These are phyloP conservation scores for Penicillium hordei DNA, from an alignment of 2,329 filamentous ascomycete genomes.

Conservation along the genomic window DNA sequence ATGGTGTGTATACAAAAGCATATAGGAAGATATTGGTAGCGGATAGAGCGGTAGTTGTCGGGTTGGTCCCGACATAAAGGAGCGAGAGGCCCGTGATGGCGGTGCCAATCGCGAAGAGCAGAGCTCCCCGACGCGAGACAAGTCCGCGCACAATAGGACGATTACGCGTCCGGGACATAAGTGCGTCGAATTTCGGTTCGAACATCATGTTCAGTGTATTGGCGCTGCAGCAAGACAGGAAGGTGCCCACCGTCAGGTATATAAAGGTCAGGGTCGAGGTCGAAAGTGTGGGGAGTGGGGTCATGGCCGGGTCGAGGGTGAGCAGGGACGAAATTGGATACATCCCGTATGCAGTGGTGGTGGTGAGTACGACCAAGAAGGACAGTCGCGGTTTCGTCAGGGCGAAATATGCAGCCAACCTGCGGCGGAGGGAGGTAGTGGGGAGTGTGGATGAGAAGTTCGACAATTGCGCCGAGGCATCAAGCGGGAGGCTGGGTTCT, in stretches of 20 bases:
- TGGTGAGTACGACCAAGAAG: constrained; percentile 84
- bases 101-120: constrained; percentile 74
- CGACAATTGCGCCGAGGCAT: constrained; percentile 62
- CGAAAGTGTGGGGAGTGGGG: constrained; percentile 59
- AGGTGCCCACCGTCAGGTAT: constrained; percentile 86
- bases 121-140: constrained; percentile 67
- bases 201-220: constrained; percentile 98
- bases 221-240: constrained; percentile 83
- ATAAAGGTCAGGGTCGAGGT: constrained; percentile 82
- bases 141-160: constrained; percentile 82
- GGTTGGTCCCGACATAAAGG: constrained; percentile 88
- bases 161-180: constrained; percentile 92
- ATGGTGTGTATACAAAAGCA: constrained; percentile 85
- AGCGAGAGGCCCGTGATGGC: constrained; percentile 68
- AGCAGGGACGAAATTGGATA: constrained; percentile 91
- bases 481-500: constrained; percentile 50
- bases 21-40: constrained; percentile 84
- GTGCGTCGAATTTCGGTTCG: constrained; percentile 83
- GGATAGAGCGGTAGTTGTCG: constrained; percentile 84
- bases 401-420: constrained; percentile 77
- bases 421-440: constrained; percentile 60
- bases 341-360: constrained; percentile 86
- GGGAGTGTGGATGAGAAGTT: constrained; percentile 58
- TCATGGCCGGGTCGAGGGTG: constrained; percentile 71
- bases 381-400: constrained; percentile 94